Evolutionary conservation across 495 filamentous ascomycete genomes (phyloP).

Genomic region (Trichoderma parareesei): DNA sequence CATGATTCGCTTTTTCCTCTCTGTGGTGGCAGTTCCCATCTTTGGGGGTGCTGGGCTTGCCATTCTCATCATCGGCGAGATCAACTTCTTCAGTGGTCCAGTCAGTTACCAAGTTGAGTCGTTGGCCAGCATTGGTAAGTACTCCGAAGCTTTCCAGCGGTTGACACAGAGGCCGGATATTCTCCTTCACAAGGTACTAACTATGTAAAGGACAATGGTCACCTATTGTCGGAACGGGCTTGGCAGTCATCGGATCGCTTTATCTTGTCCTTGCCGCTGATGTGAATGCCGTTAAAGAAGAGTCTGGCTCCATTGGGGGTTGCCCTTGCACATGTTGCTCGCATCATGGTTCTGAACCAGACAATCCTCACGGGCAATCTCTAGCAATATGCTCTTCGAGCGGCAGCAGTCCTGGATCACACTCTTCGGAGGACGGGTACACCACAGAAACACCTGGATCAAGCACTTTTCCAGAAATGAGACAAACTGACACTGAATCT

Average conservation of each 20-base stretch:
- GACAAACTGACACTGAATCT: neutral
- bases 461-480: neutral
- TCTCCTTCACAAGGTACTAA: too few species aligned
- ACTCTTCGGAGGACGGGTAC: neutral
- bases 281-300: neutral
- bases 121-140: conserved; percentile 44
- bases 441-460: neutral
- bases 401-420: neutral
- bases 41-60: conserved; percentile 46
- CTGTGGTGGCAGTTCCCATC: conserved; percentile 43
- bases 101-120: conserved; percentile 49
- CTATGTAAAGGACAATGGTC: conserved; percentile 43
- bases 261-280: conserved; percentile 36
- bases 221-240: conserved; percentile 43
- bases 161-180: too few species aligned
- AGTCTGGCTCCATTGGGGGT: neutral
- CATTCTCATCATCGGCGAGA: conserved; percentile 48
- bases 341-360: neutral
- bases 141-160: neutral
- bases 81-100: conserved; percentile 47
- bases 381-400: neutral
- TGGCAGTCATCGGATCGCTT: conserved; percentile 47
- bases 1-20: conserved; percentile 34
- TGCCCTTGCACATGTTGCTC: neutral
- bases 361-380: neutral